Conservation (phyloP, 2,329 filamentous ascomycete species). For the Neonectria coccinea region DNA sequence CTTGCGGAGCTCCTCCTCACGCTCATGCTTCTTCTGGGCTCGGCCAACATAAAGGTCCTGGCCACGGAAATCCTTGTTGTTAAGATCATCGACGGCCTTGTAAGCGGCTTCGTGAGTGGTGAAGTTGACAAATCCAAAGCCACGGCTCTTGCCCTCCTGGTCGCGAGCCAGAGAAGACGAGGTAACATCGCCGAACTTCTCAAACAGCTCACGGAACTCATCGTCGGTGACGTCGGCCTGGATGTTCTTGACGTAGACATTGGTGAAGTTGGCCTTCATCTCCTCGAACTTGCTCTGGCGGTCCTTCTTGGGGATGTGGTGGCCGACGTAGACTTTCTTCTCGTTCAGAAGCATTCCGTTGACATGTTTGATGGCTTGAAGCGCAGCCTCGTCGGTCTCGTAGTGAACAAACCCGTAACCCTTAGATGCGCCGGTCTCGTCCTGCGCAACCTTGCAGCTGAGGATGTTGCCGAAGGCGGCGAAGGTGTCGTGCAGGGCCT, state of each 20-base stretch:
- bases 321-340: conserved; percentile 99
- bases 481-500: conserved; percentile 99
- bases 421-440: conserved; percentile 96
- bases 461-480: conserved; percentile 99
- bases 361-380: conserved; percentile 98
- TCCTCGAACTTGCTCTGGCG: conserved; percentile 99
- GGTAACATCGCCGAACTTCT: conserved; percentile 92
- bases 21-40: conserved; percentile 99
- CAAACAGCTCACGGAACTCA: conserved; percentile 93
- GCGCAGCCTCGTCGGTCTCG: conserved; percentile 97
- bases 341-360: conserved; percentile 99
- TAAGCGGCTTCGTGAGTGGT: conserved; percentile 88
- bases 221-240: conserved; percentile 86
- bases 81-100: conserved; percentile 90
- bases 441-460: conserved; percentile 99
- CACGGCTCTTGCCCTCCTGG: conserved; percentile 90
- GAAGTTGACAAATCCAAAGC: conserved; percentile 97
- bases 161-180: conserved; percentile 95
- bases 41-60: conserved; percentile 98
- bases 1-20: conserved; percentile 98
- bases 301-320: conserved; percentile 99
- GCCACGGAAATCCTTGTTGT: conserved; percentile 90
- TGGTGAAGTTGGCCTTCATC: conserved; percentile 99
- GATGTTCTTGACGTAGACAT: conserved; percentile 99
- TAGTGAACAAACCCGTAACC: conserved; percentile 99